Base-by-base conservation (phyloP, 257 asterid species). In the Solanum okadae region DNA sequence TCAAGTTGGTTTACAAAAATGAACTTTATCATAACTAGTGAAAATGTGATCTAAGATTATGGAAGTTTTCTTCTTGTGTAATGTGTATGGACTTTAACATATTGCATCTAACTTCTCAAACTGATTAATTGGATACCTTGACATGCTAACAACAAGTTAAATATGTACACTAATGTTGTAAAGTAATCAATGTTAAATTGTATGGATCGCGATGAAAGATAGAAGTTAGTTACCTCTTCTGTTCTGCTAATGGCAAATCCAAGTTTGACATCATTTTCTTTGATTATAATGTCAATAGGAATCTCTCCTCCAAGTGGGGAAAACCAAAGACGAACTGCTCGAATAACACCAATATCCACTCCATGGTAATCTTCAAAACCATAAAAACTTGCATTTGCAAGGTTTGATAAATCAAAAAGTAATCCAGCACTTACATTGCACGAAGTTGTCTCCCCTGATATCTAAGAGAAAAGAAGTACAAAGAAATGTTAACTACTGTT, bases 341-440 rank as follows among this genome's bases (percentile, higher is more conserved):
- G 89, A n/a, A 96, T 96, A 1, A 96, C 98, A 2, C 99, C 98
- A 35, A 96, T 93, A 86, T 96, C 98, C 4, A 96, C 96, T 13
- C 99, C 98, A 46, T 96, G 99, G 92, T 96, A 96, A 87, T 95
- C 98, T 90, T 96, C 99, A 44, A 96, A 96, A 22, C 99, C 99
- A 11, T 96, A 96, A 1, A 96, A 87, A 91, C 98, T 95, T 0
- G 95, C 93, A 91, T 91, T 93, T n/a, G 98, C 96, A 22, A 96
- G 89, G 85, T 93, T 93, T 2, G 99, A 92, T 37, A 96, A 88
- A 88, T 96, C 98, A 9, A 98, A 93, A 6, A 95, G 94, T 31
- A 98, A 96, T 20, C 94, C 98, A 1, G 98, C 91, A 31, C 87
- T 94, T 16, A 95, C 98, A 0, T 95, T 95, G 1, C 94, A 93